Evolutionary conservation across 495 filamentous ascomycete genomes (phyloP), one percentile per base, ranked within the genome.

Genomic region (Aspergillus saccharolyticus): DNA sequence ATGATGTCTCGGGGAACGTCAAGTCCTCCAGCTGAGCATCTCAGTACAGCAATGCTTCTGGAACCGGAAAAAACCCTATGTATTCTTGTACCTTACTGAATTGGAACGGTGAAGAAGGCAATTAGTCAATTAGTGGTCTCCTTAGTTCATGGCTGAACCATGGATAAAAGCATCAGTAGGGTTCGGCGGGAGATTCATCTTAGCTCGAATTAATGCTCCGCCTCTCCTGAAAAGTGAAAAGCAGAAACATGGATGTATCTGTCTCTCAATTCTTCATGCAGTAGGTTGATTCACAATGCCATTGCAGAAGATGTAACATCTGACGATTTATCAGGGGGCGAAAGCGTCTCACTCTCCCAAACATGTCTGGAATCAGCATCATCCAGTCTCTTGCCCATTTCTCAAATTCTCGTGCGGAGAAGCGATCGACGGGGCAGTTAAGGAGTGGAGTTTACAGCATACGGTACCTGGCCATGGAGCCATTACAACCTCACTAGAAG

Each of bases 371-470:
- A 44, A 17, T 33, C 49, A 51, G 30, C 47, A 44, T 7, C 33
- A 30, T 45, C 12, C 8, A 4, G 25, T 30, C 16, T 15, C 21
- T 45, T 12, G 16, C 18, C 25, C 16, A 24, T 21, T 20, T 30
- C 7, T 55, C 12, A 47, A 21, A 12, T 21, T 19, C 16, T 20
- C 19, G 24, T 53, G 54, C 53, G 54, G 53, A 61, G 53, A 56
- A 47, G 53, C 28, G 59, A 62, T 62, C 59, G 55, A 57, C 59
- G 47, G 47, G 58, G 59, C 51, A 52, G 52, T 53, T 54, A 28
- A 12, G 17, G 42, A 51, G 59, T 57, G 59, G 59, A 55, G 59
- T 18, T 57, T 57, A 57, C 54, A 39, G 33, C 28, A 54, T 62
- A 62, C 53, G 12, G 39, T 57, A 57, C 48, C 47, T 39, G 42